Evolutionary conservation across 306 rosid species (phyloP).

Genomic region (Chamaecrista fasciculata): DNA sequence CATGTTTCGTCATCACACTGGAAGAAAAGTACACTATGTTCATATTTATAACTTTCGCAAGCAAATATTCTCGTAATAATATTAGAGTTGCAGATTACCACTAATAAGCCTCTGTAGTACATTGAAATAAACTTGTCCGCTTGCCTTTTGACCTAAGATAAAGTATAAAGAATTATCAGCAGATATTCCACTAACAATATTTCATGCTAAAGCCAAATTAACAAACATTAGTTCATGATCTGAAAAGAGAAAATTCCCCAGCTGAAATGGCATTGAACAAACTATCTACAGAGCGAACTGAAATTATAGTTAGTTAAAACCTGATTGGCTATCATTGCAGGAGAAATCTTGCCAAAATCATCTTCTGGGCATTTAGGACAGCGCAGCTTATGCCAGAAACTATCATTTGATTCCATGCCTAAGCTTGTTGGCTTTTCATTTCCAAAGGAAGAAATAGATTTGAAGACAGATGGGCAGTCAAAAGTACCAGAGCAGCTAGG

Average conservation of each 20-base stretch:
- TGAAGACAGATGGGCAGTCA: constrained; percentile 68
- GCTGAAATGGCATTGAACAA: constrained; percentile 25
- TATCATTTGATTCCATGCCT: constrained; percentile 36
- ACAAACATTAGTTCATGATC: constrained; percentile 8
- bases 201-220: constrained; percentile 16
- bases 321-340: constrained; percentile 88
- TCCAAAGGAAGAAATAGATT: constrained; percentile 48
- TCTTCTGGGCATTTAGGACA: constrained; percentile 83
- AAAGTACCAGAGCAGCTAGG: constrained; percentile 76
- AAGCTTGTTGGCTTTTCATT: constrained; percentile 43
- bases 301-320: constrained; percentile 32
- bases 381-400: constrained; percentile 64
- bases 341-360: constrained; percentile 62
- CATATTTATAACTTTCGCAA: background rate
- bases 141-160: constrained; percentile 80
- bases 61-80: constrained; percentile 10
- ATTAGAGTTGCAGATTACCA: constrained; percentile 46
- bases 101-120: constrained; percentile 73
- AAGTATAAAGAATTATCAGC: constrained; percentile 21
- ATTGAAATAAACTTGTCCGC: constrained; percentile 62
- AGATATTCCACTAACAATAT: constrained; percentile 10
- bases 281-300: background rate
- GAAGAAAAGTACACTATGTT: constrained; percentile 25
- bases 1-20: constrained; percentile 98
- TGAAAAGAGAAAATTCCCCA: background rate